A percentile compares a stretch with the other conserved stretches of the same genome.
These are phyloP conservation scores for Neonectria coccinea DNA, from an alignment of 2,329 filamentous ascomycete genomes.

Conservation along the genomic window DNA sequence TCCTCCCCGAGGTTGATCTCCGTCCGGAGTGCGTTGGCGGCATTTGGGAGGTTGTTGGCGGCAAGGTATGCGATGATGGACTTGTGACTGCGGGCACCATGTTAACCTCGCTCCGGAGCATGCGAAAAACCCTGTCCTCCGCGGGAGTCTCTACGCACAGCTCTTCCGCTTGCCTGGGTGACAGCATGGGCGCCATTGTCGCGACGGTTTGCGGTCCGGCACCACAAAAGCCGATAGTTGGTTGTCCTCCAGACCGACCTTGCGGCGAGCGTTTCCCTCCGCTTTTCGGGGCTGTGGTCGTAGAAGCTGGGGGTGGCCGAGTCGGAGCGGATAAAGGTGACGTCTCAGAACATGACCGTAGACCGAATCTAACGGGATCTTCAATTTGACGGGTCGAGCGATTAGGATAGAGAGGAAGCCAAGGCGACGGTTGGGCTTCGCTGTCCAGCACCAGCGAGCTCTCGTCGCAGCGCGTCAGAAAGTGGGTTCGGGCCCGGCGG, in stretches of 20 bases:
- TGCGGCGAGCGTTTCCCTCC: slow-evolving; percentile 20
- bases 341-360: slow-evolving; percentile 16
- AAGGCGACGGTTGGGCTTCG: slow-evolving; percentile 24
- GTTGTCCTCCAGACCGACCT: slow-evolving; percentile 25
- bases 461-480: slow-evolving; percentile 24
- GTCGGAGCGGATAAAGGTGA: slow-evolving; percentile 5
- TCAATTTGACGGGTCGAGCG: slow-evolving; percentile 4
- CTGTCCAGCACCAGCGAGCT: slow-evolving; percentile 23
- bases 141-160: slow-evolving; percentile 70
- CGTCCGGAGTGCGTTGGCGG: slow-evolving; percentile 77
- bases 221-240: slow-evolving; percentile 22
- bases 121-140: slow-evolving; percentile 7
- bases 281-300: slow-evolving; percentile 7
- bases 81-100: slow-evolving; percentile 75
- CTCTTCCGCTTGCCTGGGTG: slow-evolving; percentile 86
- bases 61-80: slow-evolving; percentile 90
- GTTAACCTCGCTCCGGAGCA: slow-evolving; percentile 35
- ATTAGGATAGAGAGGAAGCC: slow-evolving; percentile 19
- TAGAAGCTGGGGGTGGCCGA: neutral
- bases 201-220: slow-evolving; percentile 20
- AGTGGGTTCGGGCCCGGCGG: slow-evolving; percentile 26
- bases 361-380: slow-evolving; percentile 3
- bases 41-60: slow-evolving; percentile 76
- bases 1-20: slow-evolving; percentile 80
- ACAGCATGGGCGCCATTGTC: slow-evolving; percentile 79